Evolutionary conservation across 768 basidiomycete genomes (phyloP).

Genomic region (Pisolithus marmoratus): DNA sequence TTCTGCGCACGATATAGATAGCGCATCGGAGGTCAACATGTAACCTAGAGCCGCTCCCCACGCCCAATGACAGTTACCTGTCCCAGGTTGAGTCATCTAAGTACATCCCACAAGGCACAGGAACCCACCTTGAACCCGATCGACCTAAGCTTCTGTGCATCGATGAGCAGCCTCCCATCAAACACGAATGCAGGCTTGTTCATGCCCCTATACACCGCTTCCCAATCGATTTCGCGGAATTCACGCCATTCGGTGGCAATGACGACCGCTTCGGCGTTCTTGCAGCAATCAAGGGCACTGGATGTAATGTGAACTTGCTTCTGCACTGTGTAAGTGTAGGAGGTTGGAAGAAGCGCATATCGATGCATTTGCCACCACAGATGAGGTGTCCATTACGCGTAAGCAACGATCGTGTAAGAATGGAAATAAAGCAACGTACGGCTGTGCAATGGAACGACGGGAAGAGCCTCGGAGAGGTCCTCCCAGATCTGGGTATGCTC

Average conservation of each 20-base stretch:
- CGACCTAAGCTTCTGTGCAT: conserved; percentile 67
- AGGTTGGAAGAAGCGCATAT: not conserved
- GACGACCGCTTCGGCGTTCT: conserved; percentile 85
- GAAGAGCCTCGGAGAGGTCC: conserved; percentile 67
- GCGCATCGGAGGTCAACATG: not conserved
- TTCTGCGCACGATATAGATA: no score
- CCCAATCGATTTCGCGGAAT: conserved; percentile 91
- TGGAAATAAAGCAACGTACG: conserved; percentile 43
- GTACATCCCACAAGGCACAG: not conserved
- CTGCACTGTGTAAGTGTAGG: conserved; percentile 50
- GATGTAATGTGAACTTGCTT: conserved; percentile 76
- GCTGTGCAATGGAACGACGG: conserved; percentile 52
- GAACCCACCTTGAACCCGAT: conserved; percentile 82
- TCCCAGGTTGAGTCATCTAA: conserved; percentile 1
- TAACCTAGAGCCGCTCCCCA: conserved; percentile 35
- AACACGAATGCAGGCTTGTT: conserved; percentile 99
- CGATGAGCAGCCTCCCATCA: conserved; percentile 85
- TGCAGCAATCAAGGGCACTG: conserved; percentile 84
- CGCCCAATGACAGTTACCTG: conserved; percentile 60
- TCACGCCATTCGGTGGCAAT: conserved; percentile 98
- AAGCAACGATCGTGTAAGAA: not conserved
- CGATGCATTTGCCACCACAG: no score
- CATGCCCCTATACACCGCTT: conserved; percentile 78
- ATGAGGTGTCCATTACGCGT: not conserved
- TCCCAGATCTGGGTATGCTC: conserved; percentile 81